phyloP scores from a whole-genome alignment of 805 yeast species.

The Ogataea nakhonphanomensis region DNA sequence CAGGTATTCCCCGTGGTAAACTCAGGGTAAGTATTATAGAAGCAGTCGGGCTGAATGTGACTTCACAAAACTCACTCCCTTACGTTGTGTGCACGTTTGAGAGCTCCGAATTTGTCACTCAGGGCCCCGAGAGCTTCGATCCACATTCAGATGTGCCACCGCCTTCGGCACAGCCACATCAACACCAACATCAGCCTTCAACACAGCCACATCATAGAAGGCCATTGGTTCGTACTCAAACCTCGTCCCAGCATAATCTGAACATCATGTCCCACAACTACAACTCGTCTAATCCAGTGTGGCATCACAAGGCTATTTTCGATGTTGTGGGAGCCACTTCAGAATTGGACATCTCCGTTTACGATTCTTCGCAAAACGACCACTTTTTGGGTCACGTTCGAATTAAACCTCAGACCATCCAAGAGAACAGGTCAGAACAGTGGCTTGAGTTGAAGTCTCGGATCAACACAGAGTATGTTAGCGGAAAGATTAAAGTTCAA shows the following conservation, averaged over 20 bases:
- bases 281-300: conserved; percentile 60
- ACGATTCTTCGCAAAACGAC: conserved; percentile 81
- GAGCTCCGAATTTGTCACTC: conserved; percentile 84
- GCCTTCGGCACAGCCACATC: conserved; percentile 7
- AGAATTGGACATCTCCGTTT: conserved; percentile 84
- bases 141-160: conserved; percentile 12
- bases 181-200: conserved; percentile 3
- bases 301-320: conserved; percentile 92
- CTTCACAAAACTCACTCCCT: conserved; percentile 59
- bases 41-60: conserved; percentile 65
- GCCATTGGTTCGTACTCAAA: conserved; percentile 27
- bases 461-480: conserved; percentile 67
- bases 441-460: conserved; percentile 80
- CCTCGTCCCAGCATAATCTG: conserved; percentile 26
- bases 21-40: conserved; percentile 76
- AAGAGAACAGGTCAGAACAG: conserved; percentile 46
- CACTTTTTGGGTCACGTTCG: conserved; percentile 82
- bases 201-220: conserved; percentile 20
- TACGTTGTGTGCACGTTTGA: conserved; percentile 91
- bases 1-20: conserved; percentile 68
- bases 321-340: conserved; percentile 85
- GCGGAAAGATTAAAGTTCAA: conserved; percentile 74
- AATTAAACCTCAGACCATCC: conserved; percentile 58
- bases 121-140: conserved; percentile 59
- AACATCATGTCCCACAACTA: conserved; percentile 23